Evolutionary conservation across 2,329 filamentous ascomycete genomes (phyloP).

Genomic region (Fusarium nematophilum): DNA sequence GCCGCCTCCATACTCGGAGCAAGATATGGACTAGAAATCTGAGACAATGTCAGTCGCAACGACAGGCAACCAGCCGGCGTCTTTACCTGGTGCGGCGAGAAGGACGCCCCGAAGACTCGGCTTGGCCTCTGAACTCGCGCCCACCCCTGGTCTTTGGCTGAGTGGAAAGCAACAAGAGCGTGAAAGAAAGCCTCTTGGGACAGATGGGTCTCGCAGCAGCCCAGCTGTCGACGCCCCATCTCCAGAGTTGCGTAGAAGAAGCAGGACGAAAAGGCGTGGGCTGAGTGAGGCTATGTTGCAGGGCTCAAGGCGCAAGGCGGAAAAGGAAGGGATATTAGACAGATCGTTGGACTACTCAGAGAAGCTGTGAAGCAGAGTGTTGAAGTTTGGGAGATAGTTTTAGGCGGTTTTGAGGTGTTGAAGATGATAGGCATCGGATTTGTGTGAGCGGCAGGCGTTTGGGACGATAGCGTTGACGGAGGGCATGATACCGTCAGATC

Average conservation of each 20-base stretch:
- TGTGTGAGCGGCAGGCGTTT: slow-evolving; percentile 19
- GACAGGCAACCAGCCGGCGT: too few species aligned
- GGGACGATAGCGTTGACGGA: slow-evolving; percentile 9
- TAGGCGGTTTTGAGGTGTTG: background rate
- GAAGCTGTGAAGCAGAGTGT: background rate
- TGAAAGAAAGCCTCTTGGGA: too few species aligned
- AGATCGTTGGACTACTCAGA: background rate
- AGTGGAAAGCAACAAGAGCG: too few species aligned
- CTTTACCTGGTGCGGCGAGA: too few species aligned
- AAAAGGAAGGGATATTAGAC: background rate
- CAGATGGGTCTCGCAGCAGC: too few species aligned
- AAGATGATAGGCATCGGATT: background rate
- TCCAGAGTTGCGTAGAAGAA: background rate
- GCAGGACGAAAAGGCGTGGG: background rate
- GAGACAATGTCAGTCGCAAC: too few species aligned
- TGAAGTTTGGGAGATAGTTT: background rate
- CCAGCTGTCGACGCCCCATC: background rate
- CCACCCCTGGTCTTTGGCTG: background rate
- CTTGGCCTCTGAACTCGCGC: background rate
- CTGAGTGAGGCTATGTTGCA: slow-evolving; percentile 1
- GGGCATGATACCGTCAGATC: slow-evolving; percentile 19
- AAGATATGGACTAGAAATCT: slow-evolving; percentile 34
- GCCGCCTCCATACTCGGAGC: slow-evolving; percentile 31
- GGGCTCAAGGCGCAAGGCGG: background rate
- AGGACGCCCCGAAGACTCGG: background rate